Evolutionary conservation across 2,329 filamentous ascomycete genomes (phyloP).

Genomic region (Graphilbum sp.): DNA sequence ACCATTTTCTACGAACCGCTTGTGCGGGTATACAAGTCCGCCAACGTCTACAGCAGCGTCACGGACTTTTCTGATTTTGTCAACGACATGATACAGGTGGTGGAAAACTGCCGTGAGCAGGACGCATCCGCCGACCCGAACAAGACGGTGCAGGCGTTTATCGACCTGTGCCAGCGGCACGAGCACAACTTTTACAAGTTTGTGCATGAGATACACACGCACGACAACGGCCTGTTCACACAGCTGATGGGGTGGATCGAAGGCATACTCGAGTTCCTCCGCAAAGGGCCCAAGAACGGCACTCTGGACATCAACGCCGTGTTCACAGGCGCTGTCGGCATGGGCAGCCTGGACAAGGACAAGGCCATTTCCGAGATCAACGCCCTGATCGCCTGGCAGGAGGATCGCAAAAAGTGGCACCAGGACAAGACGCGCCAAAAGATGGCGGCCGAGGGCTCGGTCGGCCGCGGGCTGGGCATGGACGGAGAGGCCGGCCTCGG

Average conservation of each 20-base stretch:
- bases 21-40: constrained; percentile 93
- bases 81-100: constrained; percentile 73
- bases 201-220: constrained; percentile 90
- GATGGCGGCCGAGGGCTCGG: constrained; percentile 70
- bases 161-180: constrained; percentile 87
- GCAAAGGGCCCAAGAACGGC: constrained; percentile 70
- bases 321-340: constrained; percentile 62
- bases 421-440: constrained; percentile 95
- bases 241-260: constrained; percentile 97
- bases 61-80: constrained; percentile 91
- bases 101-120: constrained; percentile 48
- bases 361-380: constrained; percentile 70
- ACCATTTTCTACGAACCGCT: constrained; percentile 98
- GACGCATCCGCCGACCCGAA: constrained; percentile 93
- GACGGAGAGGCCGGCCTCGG: not conserved
- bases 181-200: constrained; percentile 99
- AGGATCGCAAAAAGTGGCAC: constrained; percentile 93
- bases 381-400: constrained; percentile 79
- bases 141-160: constrained; percentile 95
- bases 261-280: constrained; percentile 81
- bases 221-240: constrained; percentile 92
- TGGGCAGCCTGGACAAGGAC: constrained; percentile 50
- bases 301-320: constrained; percentile 89
- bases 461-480: constrained; percentile 5
- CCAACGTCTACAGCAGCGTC: constrained; percentile 93